Evolutionary conservation across 306 rosid species (phyloP).

Genomic region (Lupinus albus): DNA sequence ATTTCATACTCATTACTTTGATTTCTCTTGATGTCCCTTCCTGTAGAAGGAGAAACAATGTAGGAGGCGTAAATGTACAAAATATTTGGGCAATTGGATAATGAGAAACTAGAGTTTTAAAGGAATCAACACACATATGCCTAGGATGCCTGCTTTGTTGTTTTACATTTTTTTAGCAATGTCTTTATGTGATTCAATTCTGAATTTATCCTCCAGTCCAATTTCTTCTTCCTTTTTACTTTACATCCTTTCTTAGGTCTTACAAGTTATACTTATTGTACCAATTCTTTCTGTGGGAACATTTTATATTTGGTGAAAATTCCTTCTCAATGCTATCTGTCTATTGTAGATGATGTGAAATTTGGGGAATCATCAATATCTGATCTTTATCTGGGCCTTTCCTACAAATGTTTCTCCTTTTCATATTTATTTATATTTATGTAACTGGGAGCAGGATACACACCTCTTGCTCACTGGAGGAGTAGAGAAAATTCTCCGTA

Average conservation of each 20-base stretch:
- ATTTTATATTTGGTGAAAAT: not conserved
- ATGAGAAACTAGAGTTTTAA: not conserved
- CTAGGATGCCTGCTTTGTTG: not conserved
- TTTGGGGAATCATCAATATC: slow-evolving; percentile 11
- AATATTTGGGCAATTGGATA: not conserved
- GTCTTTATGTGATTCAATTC: not conserved
- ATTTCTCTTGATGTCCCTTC: slow-evolving; percentile 31
- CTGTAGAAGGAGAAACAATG: not conserved
- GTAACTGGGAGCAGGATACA: slow-evolving; percentile 65
- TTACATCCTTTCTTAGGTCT: not conserved
- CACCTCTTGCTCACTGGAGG: slow-evolving; percentile 94
- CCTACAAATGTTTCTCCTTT: not conserved
- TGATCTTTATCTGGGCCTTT: too few species aligned
- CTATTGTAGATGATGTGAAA: slow-evolving; percentile 10
- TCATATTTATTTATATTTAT: slow-evolving; percentile 28
- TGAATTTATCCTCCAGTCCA: not conserved
- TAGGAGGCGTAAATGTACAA: not conserved
- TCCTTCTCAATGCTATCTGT: not conserved
- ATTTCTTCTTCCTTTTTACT: not conserved
- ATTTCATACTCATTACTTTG: not conserved
- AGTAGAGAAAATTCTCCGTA: slow-evolving; percentile 82
- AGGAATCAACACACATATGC: not conserved
- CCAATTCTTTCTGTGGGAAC: not conserved
- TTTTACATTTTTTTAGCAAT: not conserved
- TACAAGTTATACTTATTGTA: not conserved